Evolutionary conservation across 495 filamentous ascomycete species (phyloP), one percentile per base, ranked within the genome.

Genomic region (Xylaria intraflava): DNA sequence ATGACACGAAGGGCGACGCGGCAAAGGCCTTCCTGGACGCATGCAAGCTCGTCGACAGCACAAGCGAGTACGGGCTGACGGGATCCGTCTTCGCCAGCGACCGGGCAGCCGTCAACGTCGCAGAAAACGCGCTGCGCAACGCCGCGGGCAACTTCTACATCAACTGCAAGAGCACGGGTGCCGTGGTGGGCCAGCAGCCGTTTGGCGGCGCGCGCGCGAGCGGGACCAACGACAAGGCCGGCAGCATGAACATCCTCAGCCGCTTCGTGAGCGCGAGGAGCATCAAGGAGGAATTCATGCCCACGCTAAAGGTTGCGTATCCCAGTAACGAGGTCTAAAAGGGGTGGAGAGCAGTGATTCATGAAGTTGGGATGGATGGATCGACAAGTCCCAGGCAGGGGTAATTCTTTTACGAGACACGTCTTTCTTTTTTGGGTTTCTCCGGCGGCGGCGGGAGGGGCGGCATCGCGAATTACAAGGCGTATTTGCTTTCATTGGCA

Each of bases 181-280:
- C 90, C 8, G 89, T 95, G 33, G 89, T 95, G 2, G 90, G 89
- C 12, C 90, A 95, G 78, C 90, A 95, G 70, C 86, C 90, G 26
- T 95, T 95, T 68, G 90, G 90, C 41, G 90, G 90, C 47, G 84
- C 85, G 36, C 78, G 90, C 56, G 88, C 87, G 9, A 91, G 87
- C 59, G 90, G 90, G 12, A 95, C 90, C 40, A 93, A 93, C 60
- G 90, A 95, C 71, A 95, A 95, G 78, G 89, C 89, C 8, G 90
- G 90, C 14, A 90, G 85, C 65, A 75, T 77, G 53, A 86, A 83
- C 64, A 67, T 95, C 47, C 65, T 95, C 57, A 79, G 77, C 26
- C 75, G 90, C 43, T 95, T 94, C 65, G 88, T 93, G 19, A 90
- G 86, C 70, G 72, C 84, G 70, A 77, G 90, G 57, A 88, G 87